Conservation (phyloP, 2,329 filamentous ascomycete species). For the Zarea fungicola region DNA sequence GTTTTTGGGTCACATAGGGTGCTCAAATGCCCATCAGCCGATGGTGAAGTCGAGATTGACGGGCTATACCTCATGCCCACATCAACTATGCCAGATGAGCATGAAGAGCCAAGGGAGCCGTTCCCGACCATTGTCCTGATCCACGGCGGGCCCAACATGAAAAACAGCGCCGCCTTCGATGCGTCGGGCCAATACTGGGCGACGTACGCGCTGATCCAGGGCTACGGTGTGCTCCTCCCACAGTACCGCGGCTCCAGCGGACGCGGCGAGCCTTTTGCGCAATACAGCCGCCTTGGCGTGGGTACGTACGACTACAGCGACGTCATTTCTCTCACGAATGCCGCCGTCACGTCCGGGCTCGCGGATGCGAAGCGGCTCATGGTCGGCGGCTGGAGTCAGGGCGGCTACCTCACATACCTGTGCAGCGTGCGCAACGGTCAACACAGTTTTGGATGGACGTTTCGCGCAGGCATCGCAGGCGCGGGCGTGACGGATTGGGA, state of each 20-base stretch:
- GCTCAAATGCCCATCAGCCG: constrained; percentile 22
- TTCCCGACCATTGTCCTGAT: constrained; percentile 29
- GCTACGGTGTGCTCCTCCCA: constrained; percentile 32
- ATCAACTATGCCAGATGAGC: no score
- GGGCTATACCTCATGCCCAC: constrained; percentile 25
- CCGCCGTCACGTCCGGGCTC: constrained; percentile 27
- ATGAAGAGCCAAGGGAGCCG: no score
- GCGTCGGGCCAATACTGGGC: constrained; percentile 21
- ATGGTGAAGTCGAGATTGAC: constrained; percentile 25
- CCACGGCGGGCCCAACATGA: constrained; percentile 31
- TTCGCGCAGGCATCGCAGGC: constrained; percentile 30
- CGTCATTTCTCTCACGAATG: constrained; percentile 28
- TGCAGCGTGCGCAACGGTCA: constrained; percentile 30
- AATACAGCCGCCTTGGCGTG: constrained; percentile 23
- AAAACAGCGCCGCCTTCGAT: constrained; percentile 26
- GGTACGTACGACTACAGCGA: constrained; percentile 33
- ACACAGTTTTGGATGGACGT: constrained; percentile 29
- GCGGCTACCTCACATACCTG: constrained; percentile 34
- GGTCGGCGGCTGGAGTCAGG: constrained; percentile 34
- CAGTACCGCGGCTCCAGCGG: constrained; percentile 34
- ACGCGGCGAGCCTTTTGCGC: constrained; percentile 28
- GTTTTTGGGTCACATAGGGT: constrained; percentile 20
- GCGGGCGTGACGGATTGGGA: constrained; percentile 33
- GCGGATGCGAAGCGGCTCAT: constrained; percentile 27
- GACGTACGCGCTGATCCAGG: constrained; percentile 27